A percentile compares a stretch with the other conserved stretches of the same genome.
Evolutionary conservation across 176 grass and related monocot species (phyloP).

Genomic region (Zea mays): DNA sequence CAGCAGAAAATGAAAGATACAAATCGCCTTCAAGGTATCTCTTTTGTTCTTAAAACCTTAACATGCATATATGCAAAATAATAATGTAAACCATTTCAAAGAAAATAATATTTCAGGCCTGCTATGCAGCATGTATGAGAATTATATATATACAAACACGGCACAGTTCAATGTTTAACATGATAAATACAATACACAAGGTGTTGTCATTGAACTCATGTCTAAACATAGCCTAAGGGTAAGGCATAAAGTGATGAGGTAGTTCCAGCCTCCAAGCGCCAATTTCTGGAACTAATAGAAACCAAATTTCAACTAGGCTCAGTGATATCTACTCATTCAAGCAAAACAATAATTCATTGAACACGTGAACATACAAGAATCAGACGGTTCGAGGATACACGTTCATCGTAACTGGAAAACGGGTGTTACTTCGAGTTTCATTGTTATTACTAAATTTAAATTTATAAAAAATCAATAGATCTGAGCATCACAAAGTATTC

Average conservation of each 20-base stretch:
- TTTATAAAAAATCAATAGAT: background rate
- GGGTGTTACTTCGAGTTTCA: background rate
- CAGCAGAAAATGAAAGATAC: constrained; percentile 6
- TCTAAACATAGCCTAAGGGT: constrained; percentile 1
- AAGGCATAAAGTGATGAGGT: constrained; percentile 12
- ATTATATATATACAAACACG: background rate
- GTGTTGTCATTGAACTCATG: background rate
- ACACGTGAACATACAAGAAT: background rate
- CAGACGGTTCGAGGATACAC: background rate
- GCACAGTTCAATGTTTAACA: background rate
- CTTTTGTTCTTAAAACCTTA: background rate
- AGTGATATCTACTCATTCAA: background rate
- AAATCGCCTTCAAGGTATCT: background rate
- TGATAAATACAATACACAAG: constrained; percentile 1
- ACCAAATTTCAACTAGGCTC: constrained; percentile 21
- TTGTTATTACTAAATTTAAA: background rate
- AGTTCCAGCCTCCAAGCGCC: background rate
- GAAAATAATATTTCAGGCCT: constrained; percentile 10
- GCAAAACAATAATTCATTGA: constrained; percentile 3
- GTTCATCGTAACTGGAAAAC: background rate
- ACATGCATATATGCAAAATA: background rate
- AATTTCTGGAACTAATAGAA: background rate
- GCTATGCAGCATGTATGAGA: background rate
- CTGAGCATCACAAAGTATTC: constrained; percentile 11
- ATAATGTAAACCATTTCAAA: background rate